phyloP scores from a whole-genome alignment of 352 stramenopile species.

The Phytophthora constricta region DNA sequence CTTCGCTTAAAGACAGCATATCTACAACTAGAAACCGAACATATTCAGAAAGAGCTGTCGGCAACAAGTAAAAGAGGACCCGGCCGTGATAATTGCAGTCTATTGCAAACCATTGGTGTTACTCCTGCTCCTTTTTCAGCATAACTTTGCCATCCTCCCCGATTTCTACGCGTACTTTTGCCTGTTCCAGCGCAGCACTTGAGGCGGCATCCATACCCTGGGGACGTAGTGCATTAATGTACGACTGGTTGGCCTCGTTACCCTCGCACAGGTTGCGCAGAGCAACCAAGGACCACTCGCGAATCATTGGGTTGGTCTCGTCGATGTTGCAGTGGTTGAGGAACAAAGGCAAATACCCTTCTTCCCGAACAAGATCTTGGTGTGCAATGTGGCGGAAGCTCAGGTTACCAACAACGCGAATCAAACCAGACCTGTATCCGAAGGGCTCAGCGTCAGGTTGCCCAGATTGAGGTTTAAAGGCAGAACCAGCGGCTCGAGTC shows the following conservation, averaged over 20 bases:
- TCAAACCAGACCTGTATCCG: constrained; percentile 78
- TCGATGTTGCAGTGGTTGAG: constrained; percentile 93
- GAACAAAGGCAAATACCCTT: constrained; percentile 78
- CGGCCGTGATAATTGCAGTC: background rate
- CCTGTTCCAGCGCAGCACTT: constrained; percentile 34
- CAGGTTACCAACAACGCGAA: constrained; percentile 86
- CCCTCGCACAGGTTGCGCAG: constrained; percentile 90
- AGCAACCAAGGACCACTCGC: constrained; percentile 90
- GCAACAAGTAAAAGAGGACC: background rate
- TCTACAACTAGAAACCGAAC: constrained; percentile 25
- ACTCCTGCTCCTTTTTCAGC: constrained; percentile 24
- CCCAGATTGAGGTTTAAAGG: background rate
- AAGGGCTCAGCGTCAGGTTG: constrained; percentile 44
- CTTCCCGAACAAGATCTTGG: constrained; percentile 83
- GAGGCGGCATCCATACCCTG: constrained; percentile 52
- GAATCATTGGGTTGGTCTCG: constrained; percentile 85
- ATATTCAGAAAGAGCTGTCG: constrained; percentile 22
- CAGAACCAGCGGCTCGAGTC: constrained; percentile 12
- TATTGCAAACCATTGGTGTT: background rate
- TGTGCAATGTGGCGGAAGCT: constrained; percentile 68
- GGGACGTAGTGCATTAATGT: constrained; percentile 68
- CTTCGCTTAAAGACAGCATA: constrained; percentile 29
- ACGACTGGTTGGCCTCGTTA: constrained; percentile 76
- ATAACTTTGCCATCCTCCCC: constrained; percentile 40
- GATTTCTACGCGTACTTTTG: constrained; percentile 43